Evolutionary conservation across 768 basidiomycete genomes (phyloP), one percentile per base, ranked within the genome.

Genomic region (Calocybe cyanea): DNA sequence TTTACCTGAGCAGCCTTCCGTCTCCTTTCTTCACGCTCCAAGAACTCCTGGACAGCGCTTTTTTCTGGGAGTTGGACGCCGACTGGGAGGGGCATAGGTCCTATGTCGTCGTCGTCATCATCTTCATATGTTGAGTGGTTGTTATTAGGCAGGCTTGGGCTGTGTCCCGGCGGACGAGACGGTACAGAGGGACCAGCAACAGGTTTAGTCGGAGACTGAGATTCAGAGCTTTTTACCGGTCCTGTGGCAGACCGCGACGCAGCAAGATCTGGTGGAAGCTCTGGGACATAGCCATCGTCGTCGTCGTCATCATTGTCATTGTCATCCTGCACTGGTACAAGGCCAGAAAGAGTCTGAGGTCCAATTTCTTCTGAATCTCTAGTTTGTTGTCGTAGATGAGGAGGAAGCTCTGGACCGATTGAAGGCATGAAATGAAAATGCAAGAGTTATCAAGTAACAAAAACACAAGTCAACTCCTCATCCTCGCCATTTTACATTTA

Each of bases 21-120:
- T 51, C 87, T 71, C 48, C 83, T 78, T 57, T 88, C 87, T 63
- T 99, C 94, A 43, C 79, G 73, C 60, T 90, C 91, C 58, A 92
- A 64, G 52, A 97, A 97, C 62, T 89, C 86, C 38, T 78, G 66
- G 3, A 93, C 86, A 4, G 83, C 89, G 36, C 87, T 80, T 47
- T 69, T 68, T 51, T 75, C 76, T 43, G 64, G 62, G 32, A 66
- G 59, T 43, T 51, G 66, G 43, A 62, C 67, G 7, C 69, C 64
- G 25, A 73, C 64, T 2, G 85, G 83, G 0, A 86, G 68, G 0
- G 91, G 92, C 61, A 74, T 77, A 0, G 95, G 95, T 1, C 94
- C 94, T 43, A 92, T 74, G 48, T 93, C 91, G 41, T 85, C 84
- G 49, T 90, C 87, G 41, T 75, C 75, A 44, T 84, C 83, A 38